Evolutionary conservation across 2,329 filamentous ascomycete genomes (phyloP), one percentile per base, ranked within the genome.

Genomic region (Leptosphaerulina australis): DNA sequence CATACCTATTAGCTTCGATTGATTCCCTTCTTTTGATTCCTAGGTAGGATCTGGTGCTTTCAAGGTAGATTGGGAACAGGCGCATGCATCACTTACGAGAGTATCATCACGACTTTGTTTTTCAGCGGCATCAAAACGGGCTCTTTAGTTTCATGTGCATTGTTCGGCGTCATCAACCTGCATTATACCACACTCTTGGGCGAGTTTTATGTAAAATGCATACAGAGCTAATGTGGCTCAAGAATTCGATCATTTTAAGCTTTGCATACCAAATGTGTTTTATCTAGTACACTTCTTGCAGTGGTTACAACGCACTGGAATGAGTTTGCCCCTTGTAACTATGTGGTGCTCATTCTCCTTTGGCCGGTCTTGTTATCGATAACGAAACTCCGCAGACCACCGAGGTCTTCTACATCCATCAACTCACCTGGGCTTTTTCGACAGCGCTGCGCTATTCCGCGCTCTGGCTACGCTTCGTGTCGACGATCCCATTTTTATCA

Each of bases 281-380:
- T 15, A 29, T 14, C 17, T 7, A n/a, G 17, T 30, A 30, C 28
- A 30, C n/a, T 30, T 3, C 10, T 30, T 8, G 28, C 28, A 14
- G n/a, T 30, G n/a, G 43, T 51, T 46, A 46, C 41, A 31, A 46
- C 48, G 48, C 41, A 37, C 14, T 26, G 14, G 17, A n/a, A n/a
- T n/a, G n/a, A n/a, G n/a, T n/a, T n/a, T n/a, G n/a, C n/a, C n/a
- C n/a, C n/a, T n/a, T n/a, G n/a, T n/a, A n/a, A n/a, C n/a, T n/a
- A n/a, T n/a, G n/a, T n/a, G n/a, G n/a, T n/a, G n/a, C n/a, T n/a
- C n/a, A n/a, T n/a, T n/a, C n/a, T n/a, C n/a, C n/a, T n/a, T n/a
- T n/a, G n/a, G n/a, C n/a, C n/a, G n/a, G n/a, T n/a, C n/a, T 80
- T 7, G 59, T 79, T 78, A 51, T 39, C 53, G 55, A 52, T 47